Evolutionary conservation across 352 stramenopile genomes (phyloP).

Genomic region (Paralagenidium karlingii): DNA sequence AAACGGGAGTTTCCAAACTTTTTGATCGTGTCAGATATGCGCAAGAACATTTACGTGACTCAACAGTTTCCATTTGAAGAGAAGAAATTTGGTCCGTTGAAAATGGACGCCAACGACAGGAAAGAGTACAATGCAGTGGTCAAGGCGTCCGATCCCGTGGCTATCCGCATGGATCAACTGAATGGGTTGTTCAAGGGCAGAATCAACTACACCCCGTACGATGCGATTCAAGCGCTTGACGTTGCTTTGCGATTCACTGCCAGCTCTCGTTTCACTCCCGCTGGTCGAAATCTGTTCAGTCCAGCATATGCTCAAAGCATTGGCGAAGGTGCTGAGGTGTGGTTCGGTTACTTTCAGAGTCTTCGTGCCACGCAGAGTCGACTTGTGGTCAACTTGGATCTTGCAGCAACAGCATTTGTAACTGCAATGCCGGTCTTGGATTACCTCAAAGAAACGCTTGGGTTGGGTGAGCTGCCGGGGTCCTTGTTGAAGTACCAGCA

Average conservation of each 20-base stretch:
- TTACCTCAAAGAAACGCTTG: slow-evolving; percentile 22
- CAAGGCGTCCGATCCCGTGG: slow-evolving; percentile 37
- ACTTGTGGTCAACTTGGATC: slow-evolving; percentile 56
- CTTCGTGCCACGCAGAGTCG: slow-evolving; percentile 47
- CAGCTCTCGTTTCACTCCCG: slow-evolving; percentile 28
- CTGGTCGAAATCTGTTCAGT: slow-evolving; percentile 48
- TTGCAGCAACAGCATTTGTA: slow-evolving; percentile 60
- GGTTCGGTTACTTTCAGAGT: slow-evolving; percentile 68
- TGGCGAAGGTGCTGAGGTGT: slow-evolving; percentile 47
- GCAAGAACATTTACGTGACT: slow-evolving; percentile 46
- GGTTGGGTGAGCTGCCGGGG: slow-evolving; percentile 12
- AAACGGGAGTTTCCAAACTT: slow-evolving; percentile 20
- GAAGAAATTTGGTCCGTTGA: slow-evolving; percentile 20
- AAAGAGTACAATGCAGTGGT: slow-evolving; percentile 29
- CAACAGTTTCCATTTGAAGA: slow-evolving; percentile 25
- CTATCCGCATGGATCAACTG: slow-evolving; percentile 51
- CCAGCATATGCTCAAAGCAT: slow-evolving; percentile 21
- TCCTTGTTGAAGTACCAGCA: slow-evolving; percentile 26
- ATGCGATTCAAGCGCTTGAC: slow-evolving; percentile 58
- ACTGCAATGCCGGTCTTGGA: slow-evolving; percentile 38
- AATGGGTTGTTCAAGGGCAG: slow-evolving; percentile 29
- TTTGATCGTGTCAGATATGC: slow-evolving; percentile 28
- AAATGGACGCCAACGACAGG: slow-evolving; percentile 28
- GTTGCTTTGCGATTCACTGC: slow-evolving; percentile 49
- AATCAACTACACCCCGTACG: slow-evolving; percentile 63